Evolutionary conservation across 129 eudicot species (phyloP).

Genomic region (Rutidosis leptorrhynchoides): DNA sequence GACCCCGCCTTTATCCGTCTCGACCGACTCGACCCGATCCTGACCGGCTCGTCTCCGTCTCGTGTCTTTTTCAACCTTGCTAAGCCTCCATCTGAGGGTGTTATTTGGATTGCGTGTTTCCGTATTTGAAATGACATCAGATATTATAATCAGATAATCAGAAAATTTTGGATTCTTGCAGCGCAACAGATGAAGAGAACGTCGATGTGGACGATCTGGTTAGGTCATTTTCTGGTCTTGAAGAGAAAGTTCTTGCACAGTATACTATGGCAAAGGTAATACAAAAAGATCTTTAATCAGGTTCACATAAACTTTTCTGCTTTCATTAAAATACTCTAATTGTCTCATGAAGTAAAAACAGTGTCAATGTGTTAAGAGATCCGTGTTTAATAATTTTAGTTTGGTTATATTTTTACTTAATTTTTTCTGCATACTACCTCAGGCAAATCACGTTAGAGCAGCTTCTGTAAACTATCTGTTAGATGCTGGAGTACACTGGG

Average conservation of each 20-base stretch:
- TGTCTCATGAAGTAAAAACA: not conserved
- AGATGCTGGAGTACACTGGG: slow-evolving; percentile 97
- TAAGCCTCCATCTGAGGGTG: not conserved
- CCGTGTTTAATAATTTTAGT: not conserved
- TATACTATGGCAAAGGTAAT: slow-evolving; percentile 88
- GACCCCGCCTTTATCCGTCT: too few relatives aligned
- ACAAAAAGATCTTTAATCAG: not conserved
- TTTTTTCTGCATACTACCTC: slow-evolving; percentile 21
- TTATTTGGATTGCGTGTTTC: slow-evolving; percentile 14
- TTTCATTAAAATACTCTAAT: not conserved
- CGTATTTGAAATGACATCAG: not conserved
- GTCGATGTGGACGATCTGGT: slow-evolving; percentile 69
- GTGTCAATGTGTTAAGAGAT: slow-evolving; percentile 11
- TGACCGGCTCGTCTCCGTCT: too few relatives aligned
- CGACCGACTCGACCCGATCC: too few relatives aligned
- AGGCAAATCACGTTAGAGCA: slow-evolving; percentile 77
- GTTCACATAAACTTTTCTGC: not conserved
- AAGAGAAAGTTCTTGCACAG: slow-evolving; percentile 88
- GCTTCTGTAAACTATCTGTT: slow-evolving; percentile 77
- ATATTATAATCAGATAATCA: not conserved
- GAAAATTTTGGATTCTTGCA: slow-evolving; percentile 22
- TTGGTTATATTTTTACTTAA: not conserved
- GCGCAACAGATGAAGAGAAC: slow-evolving; percentile 78
- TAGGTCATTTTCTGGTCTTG: slow-evolving; percentile 79
- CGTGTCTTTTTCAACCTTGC: too few relatives aligned